Percentiles rank a stretch among this genome's conserved stretches.
Conservation (phyloP, 2,329 filamentous ascomycete species). For the Fusarium phyllophilum region DNA sequence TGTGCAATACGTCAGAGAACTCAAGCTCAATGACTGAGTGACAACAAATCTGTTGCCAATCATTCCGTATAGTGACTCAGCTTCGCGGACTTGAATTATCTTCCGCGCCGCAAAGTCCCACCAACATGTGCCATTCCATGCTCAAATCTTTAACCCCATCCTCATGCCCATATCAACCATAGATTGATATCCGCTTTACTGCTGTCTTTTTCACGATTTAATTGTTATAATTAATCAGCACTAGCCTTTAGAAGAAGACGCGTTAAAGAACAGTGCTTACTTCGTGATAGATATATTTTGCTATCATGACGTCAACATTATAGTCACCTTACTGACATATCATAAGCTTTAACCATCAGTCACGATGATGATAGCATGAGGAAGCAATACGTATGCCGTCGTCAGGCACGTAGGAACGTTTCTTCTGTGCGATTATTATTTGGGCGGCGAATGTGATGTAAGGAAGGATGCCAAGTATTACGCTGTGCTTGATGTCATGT, state of each 20-base stretch:
- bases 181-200: too few species aligned
- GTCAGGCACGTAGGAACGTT: background rate
- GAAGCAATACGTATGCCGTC: background rate
- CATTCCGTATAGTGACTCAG: too few species aligned
- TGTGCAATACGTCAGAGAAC: too few species aligned
- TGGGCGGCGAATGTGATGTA: background rate
- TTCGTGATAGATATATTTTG: background rate
- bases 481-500: background rate
- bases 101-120: too few species aligned
- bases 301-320: background rate
- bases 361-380: background rate
- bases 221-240: background rate
- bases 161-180: too few species aligned
- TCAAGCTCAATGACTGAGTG: too few species aligned
- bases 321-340: fast-evolving
- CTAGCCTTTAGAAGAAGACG: fast-evolving
- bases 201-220: too few species aligned
- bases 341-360: background rate
- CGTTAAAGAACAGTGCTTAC: too few species aligned
- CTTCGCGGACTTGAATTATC: too few species aligned
- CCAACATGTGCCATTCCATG: too few species aligned
- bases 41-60: too few species aligned
- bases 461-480: fast-evolving
- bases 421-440: fast-evolving
- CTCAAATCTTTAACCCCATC: too few species aligned